Evolutionary conservation across 208 protist species (phyloP), one percentile per base, ranked within the genome.

Genomic region (Vickermania spadyakhi): DNA sequence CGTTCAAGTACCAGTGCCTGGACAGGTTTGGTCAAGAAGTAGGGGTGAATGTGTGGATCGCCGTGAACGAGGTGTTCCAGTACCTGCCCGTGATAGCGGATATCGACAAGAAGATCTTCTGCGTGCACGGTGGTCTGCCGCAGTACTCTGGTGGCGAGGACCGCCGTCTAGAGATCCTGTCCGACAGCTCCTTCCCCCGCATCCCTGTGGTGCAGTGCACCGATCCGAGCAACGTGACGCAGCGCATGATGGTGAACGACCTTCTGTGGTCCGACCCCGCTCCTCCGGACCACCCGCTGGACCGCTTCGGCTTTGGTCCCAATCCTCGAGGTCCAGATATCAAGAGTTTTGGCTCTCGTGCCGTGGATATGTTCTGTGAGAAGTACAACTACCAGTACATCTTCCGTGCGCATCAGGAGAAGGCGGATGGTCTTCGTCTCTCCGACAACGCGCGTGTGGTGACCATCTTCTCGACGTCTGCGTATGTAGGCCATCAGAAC

Each of bases 51-150:
- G 86, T 96, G 54, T 97, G 88, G 89, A 71, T 88, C 2, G 77
- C 84, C 0, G 87, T 96, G 26, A 97, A 96, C 72, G 80, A 91
- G 60, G 81, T 90, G 27, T 97, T 97, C 73, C 84, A 94, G 72
- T 94, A 84, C 56, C 70, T 97, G 45, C 91, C 91, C 25, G 84
- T 97, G 36, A 93, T 91, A 57, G 87, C 85, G 18, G 89, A 91
- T 57, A 96, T 97, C 60, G 93, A 97, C 73, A 93, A 91, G 72
- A 89, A 88, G 68, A 95, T 97, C 64, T 97, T 97, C 77, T 97
- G 93, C 60, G 89, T 96, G 7, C 93, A 97, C 70, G 93, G 89
- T 25, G 93, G 93, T n/a, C 81, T 97, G n/a, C 93, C 93, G 49
- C 81, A 91, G 69, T 96, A 91, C 77, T 73, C 72, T 0, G 89